Evolutionary conservation across 2,329 filamentous ascomycete species (phyloP).

Genomic region (Colletotrichum chlorophyti): DNA sequence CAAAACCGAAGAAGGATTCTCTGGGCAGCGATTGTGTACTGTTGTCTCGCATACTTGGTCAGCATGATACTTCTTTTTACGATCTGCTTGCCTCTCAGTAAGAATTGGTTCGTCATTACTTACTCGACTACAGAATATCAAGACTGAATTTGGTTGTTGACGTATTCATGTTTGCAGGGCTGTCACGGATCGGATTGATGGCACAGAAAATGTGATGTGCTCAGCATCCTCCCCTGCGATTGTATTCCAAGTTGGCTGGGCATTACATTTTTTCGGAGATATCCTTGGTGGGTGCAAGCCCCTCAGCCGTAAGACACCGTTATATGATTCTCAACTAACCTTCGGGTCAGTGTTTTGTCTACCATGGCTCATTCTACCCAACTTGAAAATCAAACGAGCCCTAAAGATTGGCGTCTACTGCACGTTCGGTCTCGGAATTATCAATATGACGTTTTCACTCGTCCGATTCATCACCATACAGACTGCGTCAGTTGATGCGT

Average conservation of each 20-base stretch:
- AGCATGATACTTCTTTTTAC: conserved; percentile 22
- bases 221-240: conserved; percentile 12
- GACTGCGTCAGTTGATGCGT: conserved; percentile 4
- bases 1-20: conserved; percentile 17
- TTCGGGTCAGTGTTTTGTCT: conserved; percentile 1
- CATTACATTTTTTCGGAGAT: conserved; percentile 22
- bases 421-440: conserved; percentile 22
- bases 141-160: background rate
- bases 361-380: conserved; percentile 14
- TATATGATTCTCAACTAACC: background rate
- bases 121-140: background rate
- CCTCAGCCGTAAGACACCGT: too few species aligned
- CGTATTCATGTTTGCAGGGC: background rate
- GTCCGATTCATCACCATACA: conserved; percentile 25
- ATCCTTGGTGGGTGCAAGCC: background rate
- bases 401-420: conserved; percentile 22
- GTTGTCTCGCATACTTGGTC: conserved; percentile 7
- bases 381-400: conserved; percentile 16
- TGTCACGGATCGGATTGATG: background rate
- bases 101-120: conserved; percentile 5
- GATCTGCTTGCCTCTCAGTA: conserved; percentile 16
- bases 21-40: conserved; percentile 12
- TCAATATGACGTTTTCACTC: conserved; percentile 23
- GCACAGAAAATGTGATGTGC: conserved; percentile 17
- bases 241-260: conserved; percentile 23